Percentiles rank a stretch among this genome's conserved stretches.
Evolutionary conservation across 2,329 filamentous ascomycete genomes (phyloP).

Genomic region (Claviceps spartinae): DNA sequence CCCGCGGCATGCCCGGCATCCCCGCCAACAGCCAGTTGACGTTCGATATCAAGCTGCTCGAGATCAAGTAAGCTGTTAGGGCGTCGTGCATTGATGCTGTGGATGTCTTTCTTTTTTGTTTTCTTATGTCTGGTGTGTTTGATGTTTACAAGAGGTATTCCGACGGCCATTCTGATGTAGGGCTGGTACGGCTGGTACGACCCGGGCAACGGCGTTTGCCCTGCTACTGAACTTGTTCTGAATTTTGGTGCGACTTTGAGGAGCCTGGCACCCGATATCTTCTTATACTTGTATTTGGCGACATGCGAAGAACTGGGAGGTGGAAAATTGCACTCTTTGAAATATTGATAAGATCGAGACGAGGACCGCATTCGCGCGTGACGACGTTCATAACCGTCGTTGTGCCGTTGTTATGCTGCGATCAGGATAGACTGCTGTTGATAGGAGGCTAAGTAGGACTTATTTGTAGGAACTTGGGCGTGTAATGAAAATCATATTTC

Average conservation of each 20-base stretch:
- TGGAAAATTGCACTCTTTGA: constrained; percentile 1
- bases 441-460: neutral
- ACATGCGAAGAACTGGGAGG: neutral
- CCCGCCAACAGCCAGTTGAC: constrained; percentile 80
- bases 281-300: neutral
- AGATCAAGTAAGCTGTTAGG: constrained; percentile 54
- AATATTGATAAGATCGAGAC: constrained; percentile 4
- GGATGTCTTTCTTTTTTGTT: neutral
- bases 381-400: constrained; percentile 2
- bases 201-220: constrained; percentile 7
- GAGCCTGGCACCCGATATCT: constrained; percentile 34
- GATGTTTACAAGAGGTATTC: constrained; percentile 3
- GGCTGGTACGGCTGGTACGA: constrained; percentile 3
- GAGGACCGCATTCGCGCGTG: constrained; percentile 1
- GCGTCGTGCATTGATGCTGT: neutral
- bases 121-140: constrained; percentile 1
- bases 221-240: constrained; percentile 3
- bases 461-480: constrained; percentile 1
- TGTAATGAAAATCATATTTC: constrained; percentile 7
- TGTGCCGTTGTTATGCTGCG: neutral
- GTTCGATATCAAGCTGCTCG: constrained; percentile 81
- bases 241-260: constrained; percentile 18
- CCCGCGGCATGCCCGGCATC: constrained; percentile 68
- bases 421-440: constrained; percentile 2
- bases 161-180: constrained; percentile 1